Evolutionary conservation across 768 basidiomycete genomes (phyloP).

Genomic region (Tylopilus subfusipes): DNA sequence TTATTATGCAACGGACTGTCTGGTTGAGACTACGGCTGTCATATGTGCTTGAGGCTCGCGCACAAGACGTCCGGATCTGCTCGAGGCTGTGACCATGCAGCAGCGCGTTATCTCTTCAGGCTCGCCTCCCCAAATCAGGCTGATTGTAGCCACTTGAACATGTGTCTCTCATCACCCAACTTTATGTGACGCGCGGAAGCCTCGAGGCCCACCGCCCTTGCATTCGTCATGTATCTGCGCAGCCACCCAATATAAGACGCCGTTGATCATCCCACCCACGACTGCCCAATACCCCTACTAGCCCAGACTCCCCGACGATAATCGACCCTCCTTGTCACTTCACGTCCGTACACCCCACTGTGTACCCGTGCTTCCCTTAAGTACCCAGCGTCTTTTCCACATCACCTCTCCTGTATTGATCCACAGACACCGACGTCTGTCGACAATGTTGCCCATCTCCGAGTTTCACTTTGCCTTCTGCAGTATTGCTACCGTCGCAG

Average conservation of each 20-base stretch:
- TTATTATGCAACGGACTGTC: too few relatives aligned
- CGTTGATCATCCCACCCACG: conserved; percentile 23
- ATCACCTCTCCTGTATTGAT: conserved; percentile 10
- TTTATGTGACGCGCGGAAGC: conserved; percentile 23
- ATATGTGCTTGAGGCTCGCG: not conserved
- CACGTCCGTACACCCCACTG: conserved; percentile 6
- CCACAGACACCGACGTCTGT: not conserved
- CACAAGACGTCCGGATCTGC: not conserved
- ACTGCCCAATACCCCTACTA: conserved; percentile 21
- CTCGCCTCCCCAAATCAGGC: conserved; percentile 9
- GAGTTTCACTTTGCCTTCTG: conserved; percentile 56
- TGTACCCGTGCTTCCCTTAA: conserved; percentile 18
- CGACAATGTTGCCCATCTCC: conserved; percentile 45
- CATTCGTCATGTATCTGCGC: conserved; percentile 21
- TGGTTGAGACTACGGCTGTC: too few relatives aligned
- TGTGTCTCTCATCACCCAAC: conserved; percentile 20
- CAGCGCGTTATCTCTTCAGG: conserved; percentile 13
- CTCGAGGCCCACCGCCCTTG: conserved; percentile 33
- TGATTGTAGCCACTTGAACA: conserved; percentile 8
- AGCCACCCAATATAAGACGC: conserved; percentile 30
- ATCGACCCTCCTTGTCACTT: conserved; percentile 12
- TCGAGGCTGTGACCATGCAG: conserved; percentile 16
- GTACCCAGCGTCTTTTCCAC: conserved; percentile 12
- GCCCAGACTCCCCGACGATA: conserved; percentile 20
- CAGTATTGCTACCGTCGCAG: conserved; percentile 58